Percentiles rank a stretch among this genome's conserved stretches.
Conservation (phyloP, 75 land plant species). For the Selaginella moellendorffii region DNA sequence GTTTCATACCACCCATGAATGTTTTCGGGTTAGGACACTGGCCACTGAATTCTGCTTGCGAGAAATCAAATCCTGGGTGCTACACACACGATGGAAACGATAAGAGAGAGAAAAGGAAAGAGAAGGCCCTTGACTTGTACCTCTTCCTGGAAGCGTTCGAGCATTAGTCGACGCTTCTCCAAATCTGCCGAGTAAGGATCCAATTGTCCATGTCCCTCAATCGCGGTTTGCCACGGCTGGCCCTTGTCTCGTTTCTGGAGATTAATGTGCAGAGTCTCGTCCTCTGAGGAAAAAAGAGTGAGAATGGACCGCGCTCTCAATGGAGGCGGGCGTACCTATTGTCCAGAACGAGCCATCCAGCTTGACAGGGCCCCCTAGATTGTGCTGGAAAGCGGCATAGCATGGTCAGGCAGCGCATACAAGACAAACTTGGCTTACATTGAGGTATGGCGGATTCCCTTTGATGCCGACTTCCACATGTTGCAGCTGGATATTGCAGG, state of each 20-base stretch:
- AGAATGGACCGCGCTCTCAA: too few species aligned
- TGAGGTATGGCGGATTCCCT: conserved; percentile 85
- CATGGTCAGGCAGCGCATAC: too few species aligned
- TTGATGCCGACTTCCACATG: conserved; percentile 90
- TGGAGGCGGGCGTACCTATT: conserved; percentile 33
- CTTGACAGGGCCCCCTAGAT: conserved; percentile 61
- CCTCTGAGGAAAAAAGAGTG: too few species aligned
- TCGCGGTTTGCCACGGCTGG: conserved; percentile 80
- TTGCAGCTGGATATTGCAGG: conserved; percentile 59
- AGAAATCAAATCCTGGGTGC: conserved; percentile 97
- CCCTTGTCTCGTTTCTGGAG: conserved; percentile 88
- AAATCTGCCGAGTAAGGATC: conserved; percentile 75
- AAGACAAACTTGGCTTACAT: conserved; percentile 33
- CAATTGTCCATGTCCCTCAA: conserved; percentile 64
- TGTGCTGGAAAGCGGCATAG: too few species aligned
- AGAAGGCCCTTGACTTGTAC: conserved; percentile 16
- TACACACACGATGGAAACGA: conserved; percentile 24
- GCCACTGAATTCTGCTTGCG: conserved; percentile 82
- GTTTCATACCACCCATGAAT: conserved; percentile 80
- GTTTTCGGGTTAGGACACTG: conserved; percentile 81
- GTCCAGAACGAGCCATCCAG: conserved; percentile 96
- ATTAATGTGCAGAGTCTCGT: conserved; percentile 71
- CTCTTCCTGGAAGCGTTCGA: conserved; percentile 97
- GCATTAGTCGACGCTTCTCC: conserved; percentile 91
- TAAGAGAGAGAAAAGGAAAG: background rate